Base-by-base conservation (phyloP, 1,284 basidiomycete species). In the Amylostereum areolatum region DNA sequence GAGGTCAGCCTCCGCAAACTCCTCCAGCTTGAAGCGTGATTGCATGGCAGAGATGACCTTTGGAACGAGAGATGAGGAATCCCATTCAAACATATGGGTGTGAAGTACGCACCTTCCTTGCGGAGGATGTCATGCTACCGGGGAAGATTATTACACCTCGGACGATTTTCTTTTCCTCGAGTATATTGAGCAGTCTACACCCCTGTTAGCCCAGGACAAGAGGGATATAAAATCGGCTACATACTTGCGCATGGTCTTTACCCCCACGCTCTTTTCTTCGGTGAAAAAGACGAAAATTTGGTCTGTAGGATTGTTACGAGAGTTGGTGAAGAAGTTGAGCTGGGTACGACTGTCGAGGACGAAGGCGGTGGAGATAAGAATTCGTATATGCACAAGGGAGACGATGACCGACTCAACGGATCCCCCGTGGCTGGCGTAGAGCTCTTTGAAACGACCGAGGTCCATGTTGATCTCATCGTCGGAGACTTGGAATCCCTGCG, bases 231-330 rank as follows among this genome's bases (percentile, higher is more conserved):
- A 49, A 37, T 46, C n/a, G 24, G 36, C 28, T 31, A 75, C 88
- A 56, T 64, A 96, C 94, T 91, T 94, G 73, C 93, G 78, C 90
- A 97, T 96, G 3, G 92, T 91, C 68, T 94, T 94, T 47, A 97
- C 92, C 52, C 92, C 90, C 6, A 97, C 94, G 57, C 89, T 94
- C 64, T 78, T 82, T 67, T 97, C 95, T 40, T 92, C 88, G 25
- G 91, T 87, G 69, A 97, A 99, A 69, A 90, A 97, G 18, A 99
- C 77, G 63, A 92, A 98, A 59, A 99, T 92, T 63, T 92, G 86
- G 60, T 94, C 86, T 29, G 73, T 69, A 28, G 80, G 75, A 61
- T 89, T 85, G 27, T 78, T 74, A 52, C 73, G 73, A 40, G 83
- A 80, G 58, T 85, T 85, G 12, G 90, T 90, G 68, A 86, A 92